Conservation (phyloP, 345 rosid genomes). For the Arabidopsis thaliana region DNA sequence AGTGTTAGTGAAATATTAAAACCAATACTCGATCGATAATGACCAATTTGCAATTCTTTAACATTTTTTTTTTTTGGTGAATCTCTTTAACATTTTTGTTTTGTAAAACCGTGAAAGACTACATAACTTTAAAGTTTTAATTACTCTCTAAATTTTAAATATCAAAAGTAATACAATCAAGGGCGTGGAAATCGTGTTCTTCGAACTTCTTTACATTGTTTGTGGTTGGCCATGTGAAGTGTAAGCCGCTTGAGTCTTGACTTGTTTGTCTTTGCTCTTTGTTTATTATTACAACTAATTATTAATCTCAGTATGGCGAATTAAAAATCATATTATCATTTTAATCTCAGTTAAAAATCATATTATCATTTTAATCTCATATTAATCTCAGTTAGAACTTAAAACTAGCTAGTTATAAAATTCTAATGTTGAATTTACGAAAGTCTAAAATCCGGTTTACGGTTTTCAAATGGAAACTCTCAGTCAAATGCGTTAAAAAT, state of each 20-base stretch:
- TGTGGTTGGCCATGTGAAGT: conserved; percentile 29
- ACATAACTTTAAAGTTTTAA: not conserved
- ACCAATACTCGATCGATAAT: not conserved
- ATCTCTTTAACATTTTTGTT: not conserved
- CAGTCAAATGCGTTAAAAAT: not conserved
- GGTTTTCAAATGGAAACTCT: not conserved
- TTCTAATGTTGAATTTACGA: not conserved
- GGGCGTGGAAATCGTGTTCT: conserved; percentile 18
- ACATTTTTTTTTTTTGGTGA: not conserved
- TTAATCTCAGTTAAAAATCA: too few relatives aligned
- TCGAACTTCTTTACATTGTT: not conserved
- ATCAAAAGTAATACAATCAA: not conserved
- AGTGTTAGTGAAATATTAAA: not conserved
- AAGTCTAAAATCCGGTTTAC: not conserved
- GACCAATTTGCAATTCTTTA: not conserved
- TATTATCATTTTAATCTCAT: too few relatives aligned
- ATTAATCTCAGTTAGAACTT: not conserved
- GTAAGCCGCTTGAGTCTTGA: not conserved
- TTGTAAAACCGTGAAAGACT: not conserved
- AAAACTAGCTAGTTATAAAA: not conserved
- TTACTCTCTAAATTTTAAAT: not conserved
- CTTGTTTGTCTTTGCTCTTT: conserved; percentile 1
- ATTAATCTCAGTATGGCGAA: conserved; percentile 2
- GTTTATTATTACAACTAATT: conserved; percentile 20
- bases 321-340: not conserved